These are phyloP conservation scores for Aureobasidium sp. DNA, from an alignment of 2,329 filamentous ascomycete species.

Conservation along the genomic window DNA sequence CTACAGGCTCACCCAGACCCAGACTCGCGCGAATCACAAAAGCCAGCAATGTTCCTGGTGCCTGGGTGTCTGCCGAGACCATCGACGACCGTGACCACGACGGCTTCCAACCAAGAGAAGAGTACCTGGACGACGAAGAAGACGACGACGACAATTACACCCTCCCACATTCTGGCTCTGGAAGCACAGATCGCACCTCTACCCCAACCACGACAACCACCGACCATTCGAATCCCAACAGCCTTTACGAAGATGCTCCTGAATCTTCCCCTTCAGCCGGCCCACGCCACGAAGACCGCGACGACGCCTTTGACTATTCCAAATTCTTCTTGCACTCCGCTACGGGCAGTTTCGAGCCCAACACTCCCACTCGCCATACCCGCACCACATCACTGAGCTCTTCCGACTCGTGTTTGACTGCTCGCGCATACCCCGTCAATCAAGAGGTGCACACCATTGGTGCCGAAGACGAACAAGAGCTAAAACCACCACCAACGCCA, in stretches of 20 bases:
- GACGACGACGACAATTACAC: neutral
- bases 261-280: conserved; percentile 11
- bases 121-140: neutral
- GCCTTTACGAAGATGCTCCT: conserved; percentile 38
- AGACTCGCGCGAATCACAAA: neutral
- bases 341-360: conserved; percentile 62
- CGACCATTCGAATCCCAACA: conserved; percentile 14
- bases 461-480: neutral
- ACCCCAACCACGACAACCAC: neutral
- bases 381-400: neutral
- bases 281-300: conserved; percentile 74
- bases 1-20: conserved; percentile 32
- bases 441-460: neutral
- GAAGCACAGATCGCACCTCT: conserved; percentile 2
- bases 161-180: neutral
- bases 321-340: conserved; percentile 92
- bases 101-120: neutral
- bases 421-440: neutral
- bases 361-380: neutral
- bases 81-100: neutral
- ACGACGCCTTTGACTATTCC: conserved; percentile 94
- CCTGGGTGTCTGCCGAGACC: conserved; percentile 3
- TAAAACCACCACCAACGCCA: conserved; percentile 12
- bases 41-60: neutral
- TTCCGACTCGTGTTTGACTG: neutral